Percentiles rank a stretch among this genome's conserved stretches.
phyloP scores from a whole-genome alignment of 164 flowering plant species.

The Santalum album region DNA sequence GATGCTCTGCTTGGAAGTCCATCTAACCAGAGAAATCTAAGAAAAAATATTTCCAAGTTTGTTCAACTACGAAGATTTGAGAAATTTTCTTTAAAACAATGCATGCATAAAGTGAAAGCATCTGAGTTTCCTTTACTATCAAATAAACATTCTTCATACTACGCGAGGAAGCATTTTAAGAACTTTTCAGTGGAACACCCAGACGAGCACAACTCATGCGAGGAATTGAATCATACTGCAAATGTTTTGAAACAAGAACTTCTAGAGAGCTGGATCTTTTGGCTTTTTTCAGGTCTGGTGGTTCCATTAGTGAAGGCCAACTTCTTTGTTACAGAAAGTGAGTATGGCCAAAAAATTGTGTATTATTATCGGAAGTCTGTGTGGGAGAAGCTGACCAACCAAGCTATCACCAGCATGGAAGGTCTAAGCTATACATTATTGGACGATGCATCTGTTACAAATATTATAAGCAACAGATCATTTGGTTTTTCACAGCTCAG shows the following conservation, averaged over 20 bases:
- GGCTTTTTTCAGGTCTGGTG: conserved; percentile 64
- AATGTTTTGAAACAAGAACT: conserved; percentile 25
- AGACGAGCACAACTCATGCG: conserved; percentile 3
- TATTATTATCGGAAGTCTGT: conserved; percentile 54
- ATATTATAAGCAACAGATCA: conserved; percentile 31
- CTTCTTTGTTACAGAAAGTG: conserved; percentile 86
- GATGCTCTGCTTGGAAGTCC: conserved; percentile 54
- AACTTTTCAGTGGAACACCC: not conserved
- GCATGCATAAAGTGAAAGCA: conserved; percentile 51
- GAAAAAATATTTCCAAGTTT: conserved; percentile 65
- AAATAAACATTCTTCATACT: conserved; percentile 17
- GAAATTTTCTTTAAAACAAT: conserved; percentile 60
- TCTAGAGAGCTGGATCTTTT: conserved; percentile 58
- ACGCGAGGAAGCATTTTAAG: conserved; percentile 5
- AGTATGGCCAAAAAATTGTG: conserved; percentile 52
- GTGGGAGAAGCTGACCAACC: conserved; percentile 48
- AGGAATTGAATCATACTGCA: conserved; percentile 8
- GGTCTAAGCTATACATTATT: conserved; percentile 29
- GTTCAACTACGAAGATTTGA: conserved; percentile 62
- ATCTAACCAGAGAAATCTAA: conserved; percentile 54
- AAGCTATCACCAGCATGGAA: conserved; percentile 25
- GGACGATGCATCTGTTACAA: conserved; percentile 25
- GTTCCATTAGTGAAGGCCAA: conserved; percentile 58
- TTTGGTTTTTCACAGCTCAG: conserved; percentile 81
- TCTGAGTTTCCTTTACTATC: conserved; percentile 40